Evolutionary conservation across 2,329 filamentous ascomycete genomes (phyloP).

Genomic region (Tolypocladium tropicale): DNA sequence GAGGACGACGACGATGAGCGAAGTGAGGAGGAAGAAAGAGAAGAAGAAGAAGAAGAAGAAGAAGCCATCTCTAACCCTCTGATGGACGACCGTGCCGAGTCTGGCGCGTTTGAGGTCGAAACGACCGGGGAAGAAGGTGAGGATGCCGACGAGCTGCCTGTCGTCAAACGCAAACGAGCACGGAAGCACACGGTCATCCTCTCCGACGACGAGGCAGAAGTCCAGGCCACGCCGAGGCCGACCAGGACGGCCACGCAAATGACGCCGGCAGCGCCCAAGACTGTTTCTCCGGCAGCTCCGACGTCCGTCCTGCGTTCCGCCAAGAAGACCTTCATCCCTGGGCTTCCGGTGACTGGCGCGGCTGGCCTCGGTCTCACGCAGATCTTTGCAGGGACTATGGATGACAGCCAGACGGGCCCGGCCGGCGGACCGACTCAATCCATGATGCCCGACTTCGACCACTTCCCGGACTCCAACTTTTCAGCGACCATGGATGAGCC

Average conservation of each 20-base stretch:
- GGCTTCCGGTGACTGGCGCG: conserved; percentile 48
- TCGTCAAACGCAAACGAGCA: conserved; percentile 31
- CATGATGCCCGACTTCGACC: conserved; percentile 46
- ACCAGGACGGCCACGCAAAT: conserved; percentile 25
- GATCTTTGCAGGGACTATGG: conserved; percentile 86
- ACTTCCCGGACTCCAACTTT: conserved; percentile 49
- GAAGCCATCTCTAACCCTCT: conserved; percentile 20
- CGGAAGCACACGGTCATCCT: conserved; percentile 43
- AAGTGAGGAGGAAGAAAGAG: conserved; percentile 26
- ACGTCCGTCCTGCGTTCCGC: conserved; percentile 58
- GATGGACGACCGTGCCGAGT: conserved; percentile 30
- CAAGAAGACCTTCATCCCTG: conserved; percentile 60
- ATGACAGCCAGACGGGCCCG: conserved; percentile 40
- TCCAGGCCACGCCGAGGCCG: conserved; percentile 37
- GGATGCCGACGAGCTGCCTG: conserved; percentile 27
- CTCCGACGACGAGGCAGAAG: conserved; percentile 47
- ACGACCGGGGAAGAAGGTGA: conserved; percentile 25
- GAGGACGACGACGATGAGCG: conserved; percentile 24
- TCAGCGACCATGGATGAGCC: conserved; percentile 47
- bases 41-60: conserved; percentile 22
- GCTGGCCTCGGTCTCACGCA: conserved; percentile 72
- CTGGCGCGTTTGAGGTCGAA: conserved; percentile 15
- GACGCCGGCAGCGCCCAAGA: conserved; percentile 31
- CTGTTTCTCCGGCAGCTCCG: conserved; percentile 43
- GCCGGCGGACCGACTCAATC: conserved; percentile 28